Conservation (phyloP, 352 stramenopile species). For the Thraustochytrium striatum region DNA sequence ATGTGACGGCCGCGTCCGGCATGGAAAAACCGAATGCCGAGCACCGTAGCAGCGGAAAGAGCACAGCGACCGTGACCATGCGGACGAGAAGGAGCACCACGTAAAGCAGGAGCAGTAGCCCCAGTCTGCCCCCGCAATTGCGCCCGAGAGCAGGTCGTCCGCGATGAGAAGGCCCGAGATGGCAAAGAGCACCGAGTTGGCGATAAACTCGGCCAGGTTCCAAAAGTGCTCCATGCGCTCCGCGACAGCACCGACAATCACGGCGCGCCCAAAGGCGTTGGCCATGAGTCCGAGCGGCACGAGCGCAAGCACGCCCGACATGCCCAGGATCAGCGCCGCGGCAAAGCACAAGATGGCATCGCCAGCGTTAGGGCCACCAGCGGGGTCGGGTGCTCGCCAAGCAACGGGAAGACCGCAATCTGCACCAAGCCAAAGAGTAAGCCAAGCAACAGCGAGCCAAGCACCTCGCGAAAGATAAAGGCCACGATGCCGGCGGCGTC, state of each 20-base stretch:
- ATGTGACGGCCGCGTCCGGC: constrained; percentile 46
- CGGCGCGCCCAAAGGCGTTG: constrained; percentile 58
- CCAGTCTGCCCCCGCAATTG: constrained; percentile 41
- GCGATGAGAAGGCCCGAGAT: constrained; percentile 59
- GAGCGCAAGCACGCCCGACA: constrained; percentile 63
- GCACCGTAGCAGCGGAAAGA: constrained; percentile 46
- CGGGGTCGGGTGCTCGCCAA: not conserved
- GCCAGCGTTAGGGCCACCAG: constrained; percentile 26
- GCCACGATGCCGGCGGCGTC: constrained; percentile 16
- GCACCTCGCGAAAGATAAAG: constrained; percentile 50
- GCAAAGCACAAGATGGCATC: constrained; percentile 40
- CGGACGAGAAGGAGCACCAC: constrained; percentile 52
- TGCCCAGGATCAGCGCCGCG: not conserved
- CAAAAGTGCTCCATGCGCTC: constrained; percentile 60
- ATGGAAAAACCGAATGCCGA: constrained; percentile 45
- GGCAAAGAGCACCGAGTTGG: constrained; percentile 67
- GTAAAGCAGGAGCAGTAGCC: constrained; percentile 50
- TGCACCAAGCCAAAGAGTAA: constrained; percentile 15
- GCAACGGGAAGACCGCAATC: constrained; percentile 28
- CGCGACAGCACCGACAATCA: constrained; percentile 55
- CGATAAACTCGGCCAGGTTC: constrained; percentile 62
- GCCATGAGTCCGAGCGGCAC: constrained; percentile 60
- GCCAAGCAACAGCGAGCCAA: constrained; percentile 46
- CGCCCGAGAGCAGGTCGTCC: constrained; percentile 3
- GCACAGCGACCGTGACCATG: constrained; percentile 40